Evolutionary conservation across 2,329 filamentous ascomycete genomes (phyloP).

Genomic region (Penicillium sp.): DNA sequence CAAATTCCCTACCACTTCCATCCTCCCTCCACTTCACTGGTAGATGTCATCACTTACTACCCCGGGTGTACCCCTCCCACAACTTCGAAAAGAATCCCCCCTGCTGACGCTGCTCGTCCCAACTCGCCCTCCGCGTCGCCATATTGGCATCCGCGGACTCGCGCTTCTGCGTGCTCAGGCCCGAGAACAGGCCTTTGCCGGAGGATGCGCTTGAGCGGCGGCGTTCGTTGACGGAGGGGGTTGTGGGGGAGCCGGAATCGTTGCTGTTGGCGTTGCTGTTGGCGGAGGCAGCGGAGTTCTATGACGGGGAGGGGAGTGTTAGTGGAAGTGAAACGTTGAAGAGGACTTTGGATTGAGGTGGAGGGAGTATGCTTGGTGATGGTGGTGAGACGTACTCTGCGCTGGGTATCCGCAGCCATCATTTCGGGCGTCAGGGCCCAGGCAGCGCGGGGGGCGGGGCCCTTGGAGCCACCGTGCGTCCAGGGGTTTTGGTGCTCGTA

Average conservation of each 20-base stretch:
- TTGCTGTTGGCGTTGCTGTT: neutral
- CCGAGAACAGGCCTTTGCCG: slow-evolving; percentile 27
- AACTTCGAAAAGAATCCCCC: slow-evolving; percentile 41
- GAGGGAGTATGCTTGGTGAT: neutral
- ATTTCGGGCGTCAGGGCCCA: slow-evolving; percentile 24
- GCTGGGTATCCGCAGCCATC: slow-evolving; percentile 8
- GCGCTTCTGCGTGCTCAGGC: slow-evolving; percentile 49
- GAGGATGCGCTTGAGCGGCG: slow-evolving; percentile 30
- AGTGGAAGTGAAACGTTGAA: neutral
- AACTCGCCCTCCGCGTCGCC: slow-evolving; percentile 43
- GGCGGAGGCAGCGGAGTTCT: slow-evolving; percentile 33
- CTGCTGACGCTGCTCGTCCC: slow-evolving; percentile 46
- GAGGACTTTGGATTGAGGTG: neutral
- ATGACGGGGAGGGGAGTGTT: neutral
- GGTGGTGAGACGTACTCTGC: slow-evolving; percentile 28
- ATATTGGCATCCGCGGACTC: slow-evolving; percentile 39
- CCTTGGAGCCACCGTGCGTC: slow-evolving; percentile 35
- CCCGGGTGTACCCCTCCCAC: slow-evolving; percentile 46
- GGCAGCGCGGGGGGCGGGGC: slow-evolving; percentile 23
- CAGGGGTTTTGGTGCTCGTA: slow-evolving; percentile 41
- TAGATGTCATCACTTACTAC: slow-evolving; percentile 13
- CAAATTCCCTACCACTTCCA: neutral
- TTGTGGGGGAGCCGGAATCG: slow-evolving; percentile 6
- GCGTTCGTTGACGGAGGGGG: slow-evolving; percentile 24
- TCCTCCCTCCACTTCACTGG: neutral